phyloP scores from a whole-genome alignment of 208 protist genomes.

The Leishmania tarentolae region DNA sequence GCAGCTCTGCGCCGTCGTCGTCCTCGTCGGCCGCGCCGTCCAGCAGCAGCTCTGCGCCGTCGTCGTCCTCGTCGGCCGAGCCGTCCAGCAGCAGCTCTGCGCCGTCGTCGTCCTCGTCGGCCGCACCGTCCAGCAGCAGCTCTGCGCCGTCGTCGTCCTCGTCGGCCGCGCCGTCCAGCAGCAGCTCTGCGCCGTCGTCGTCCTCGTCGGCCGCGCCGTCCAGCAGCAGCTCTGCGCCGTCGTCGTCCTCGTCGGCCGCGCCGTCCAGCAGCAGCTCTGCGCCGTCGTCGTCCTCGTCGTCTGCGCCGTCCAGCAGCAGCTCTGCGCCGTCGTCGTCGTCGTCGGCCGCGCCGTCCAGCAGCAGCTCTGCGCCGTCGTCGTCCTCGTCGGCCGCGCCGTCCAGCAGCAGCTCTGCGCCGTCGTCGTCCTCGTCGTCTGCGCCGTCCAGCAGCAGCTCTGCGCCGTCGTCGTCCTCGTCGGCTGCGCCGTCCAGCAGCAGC shows the following conservation, averaged over 20 bases:
- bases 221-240: neutral
- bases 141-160: neutral
- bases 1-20: neutral
- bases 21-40: neutral
- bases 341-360: no score
- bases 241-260: neutral
- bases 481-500: slow-evolving; percentile 3
- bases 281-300: no score
- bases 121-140: neutral
- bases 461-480: slow-evolving; percentile 1
- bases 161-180: neutral
- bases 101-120: neutral
- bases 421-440: neutral
- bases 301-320: no score
- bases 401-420: slow-evolving; percentile 6
- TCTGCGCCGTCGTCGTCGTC: no score
- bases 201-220: neutral
- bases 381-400: neutral
- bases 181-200: neutral
- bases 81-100: neutral
- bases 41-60: neutral
- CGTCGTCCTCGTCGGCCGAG: neutral
- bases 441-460: slow-evolving; percentile 5
- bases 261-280: neutral
- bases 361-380: no score